Base-by-base conservation (phyloP, 164 flowering plant species). In the Warburgia ugandensis region DNA sequence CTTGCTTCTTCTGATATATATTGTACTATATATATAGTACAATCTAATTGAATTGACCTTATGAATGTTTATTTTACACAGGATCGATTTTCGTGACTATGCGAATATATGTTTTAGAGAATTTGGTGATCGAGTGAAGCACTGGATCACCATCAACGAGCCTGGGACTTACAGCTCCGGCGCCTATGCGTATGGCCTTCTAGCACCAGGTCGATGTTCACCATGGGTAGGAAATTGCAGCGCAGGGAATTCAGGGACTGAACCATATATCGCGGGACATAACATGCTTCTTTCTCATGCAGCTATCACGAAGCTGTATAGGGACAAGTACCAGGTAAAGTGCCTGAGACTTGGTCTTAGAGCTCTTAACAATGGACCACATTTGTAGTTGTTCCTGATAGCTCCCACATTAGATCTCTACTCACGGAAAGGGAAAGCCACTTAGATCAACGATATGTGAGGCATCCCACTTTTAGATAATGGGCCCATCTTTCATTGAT, bases 111-210 rank as follows among this genome's bases (percentile, higher is more conserved):
- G 94, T 52, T 84, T 81, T 71, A 77, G 79, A 66, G 71, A 67
- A 9, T 84, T 72, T 54, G 94, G 94, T 12, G 88, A 81, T 52
- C 74, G 82, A 56, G 92, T 84, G 53, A 84, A 84, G 70, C 73
- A 81, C 37, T 84, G 92, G 92, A 70, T 81, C 72, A 77, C 92
- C 13, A 75, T 77, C 41, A 84, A 84, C 48, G 92, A 84, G 47
- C 92, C 92, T 26, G 31, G 6, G 11, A 45, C 12, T 14, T 67
- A 14, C 45, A 46, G 33, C 22, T 1, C 0, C 1, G 45, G 7
- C 6, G 78, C 71, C 1, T 78, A 74, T 28, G 65, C 38, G 3
- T 0, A 1, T 0, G 81, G 84, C 0, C 1, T 10, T 0, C 3
- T 38, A 1, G 77, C 87, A 28, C 81, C 87, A 0, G 73, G 71